Percentiles rank a stretch among this genome's conserved stretches.
phyloP scores from a whole-genome alignment of 352 stramenopile genomes.

The Phytophthora sp. region DNA sequence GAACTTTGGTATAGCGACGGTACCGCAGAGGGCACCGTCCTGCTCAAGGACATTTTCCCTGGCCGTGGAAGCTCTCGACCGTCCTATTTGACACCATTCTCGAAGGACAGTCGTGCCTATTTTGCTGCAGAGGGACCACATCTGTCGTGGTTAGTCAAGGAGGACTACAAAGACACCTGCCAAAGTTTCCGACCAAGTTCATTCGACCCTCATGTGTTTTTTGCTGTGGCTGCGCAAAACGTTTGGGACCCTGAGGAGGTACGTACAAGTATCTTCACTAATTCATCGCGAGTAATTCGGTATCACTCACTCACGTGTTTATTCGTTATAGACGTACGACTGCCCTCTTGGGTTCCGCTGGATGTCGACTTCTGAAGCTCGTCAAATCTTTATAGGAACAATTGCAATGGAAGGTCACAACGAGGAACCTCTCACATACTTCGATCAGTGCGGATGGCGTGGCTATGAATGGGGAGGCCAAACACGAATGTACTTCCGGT shows the following conservation, averaged over 20 bases:
- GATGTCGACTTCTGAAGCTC: conserved; percentile 82
- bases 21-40: conserved; percentile 54
- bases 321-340: conserved; percentile 64
- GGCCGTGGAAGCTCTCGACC: conserved; percentile 41
- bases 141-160: conserved; percentile 57
- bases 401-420: conserved; percentile 31
- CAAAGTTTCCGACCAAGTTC: conserved; percentile 67
- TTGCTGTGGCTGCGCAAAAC: conserved; percentile 66
- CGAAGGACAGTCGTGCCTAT: conserved; percentile 70
- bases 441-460: conserved; percentile 85
- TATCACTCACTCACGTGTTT: conserved; percentile 4
- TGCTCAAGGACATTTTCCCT: conserved; percentile 73
- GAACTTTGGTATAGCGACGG: conserved; percentile 89
- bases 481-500: conserved; percentile 78
- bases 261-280: conserved; percentile 2
- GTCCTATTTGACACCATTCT: conserved; percentile 53
- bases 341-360: conserved; percentile 85
- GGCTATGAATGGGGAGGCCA: conserved; percentile 75
- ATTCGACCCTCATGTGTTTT: conserved; percentile 65
- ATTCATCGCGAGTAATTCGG: background rate
- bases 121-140: conserved; percentile 82
- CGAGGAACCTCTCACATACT: conserved; percentile 72
- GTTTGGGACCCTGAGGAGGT: conserved; percentile 69
- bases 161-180: conserved; percentile 64
- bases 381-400: conserved; percentile 46